A percentile compares a stretch with the other conserved stretches of the same genome.
These are phyloP conservation scores for Phycomyces blakesleeanus DNA, from an alignment of 192 early-diverging fungal species.

Conservation along the genomic window DNA sequence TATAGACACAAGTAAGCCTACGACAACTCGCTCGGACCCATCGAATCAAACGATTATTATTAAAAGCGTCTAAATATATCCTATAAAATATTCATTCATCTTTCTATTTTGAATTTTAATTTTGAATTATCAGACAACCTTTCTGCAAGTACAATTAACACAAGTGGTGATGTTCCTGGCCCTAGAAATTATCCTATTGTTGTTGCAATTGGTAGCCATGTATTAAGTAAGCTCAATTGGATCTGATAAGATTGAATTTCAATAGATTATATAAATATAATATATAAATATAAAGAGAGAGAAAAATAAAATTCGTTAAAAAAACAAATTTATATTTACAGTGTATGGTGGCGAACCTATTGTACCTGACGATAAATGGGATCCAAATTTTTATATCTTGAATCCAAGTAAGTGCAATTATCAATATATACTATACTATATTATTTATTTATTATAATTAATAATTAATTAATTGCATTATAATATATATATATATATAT, in stretches of 20 bases:
- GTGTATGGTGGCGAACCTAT: slow-evolving; percentile 37
- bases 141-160: slow-evolving; percentile 17
- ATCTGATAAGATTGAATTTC: neutral
- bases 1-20: slow-evolving; percentile 19
- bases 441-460: neutral
- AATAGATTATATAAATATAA: no score
- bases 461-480: slow-evolving; percentile 4
- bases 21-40: no score
- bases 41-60: no score
- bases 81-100: no score
- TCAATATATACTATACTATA: no score
- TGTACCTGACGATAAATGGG: slow-evolving; percentile 23
- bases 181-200: slow-evolving; percentile 37
- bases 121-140: slow-evolving; percentile 9
- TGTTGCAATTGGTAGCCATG: slow-evolving; percentile 38
- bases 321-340: no score
- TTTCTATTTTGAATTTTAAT: no score
- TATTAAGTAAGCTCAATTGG: slow-evolving; percentile 33
- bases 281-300: no score
- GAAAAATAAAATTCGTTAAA: no score
- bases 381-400: slow-evolving; percentile 36
- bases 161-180: slow-evolving; percentile 38
- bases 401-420: slow-evolving; percentile 29
- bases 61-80: no score
- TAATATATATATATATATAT: no score